Evolutionary conservation across 371 early-diverging fungal genomes (phyloP).

Genomic region (Apophysomyces variabilis): DNA sequence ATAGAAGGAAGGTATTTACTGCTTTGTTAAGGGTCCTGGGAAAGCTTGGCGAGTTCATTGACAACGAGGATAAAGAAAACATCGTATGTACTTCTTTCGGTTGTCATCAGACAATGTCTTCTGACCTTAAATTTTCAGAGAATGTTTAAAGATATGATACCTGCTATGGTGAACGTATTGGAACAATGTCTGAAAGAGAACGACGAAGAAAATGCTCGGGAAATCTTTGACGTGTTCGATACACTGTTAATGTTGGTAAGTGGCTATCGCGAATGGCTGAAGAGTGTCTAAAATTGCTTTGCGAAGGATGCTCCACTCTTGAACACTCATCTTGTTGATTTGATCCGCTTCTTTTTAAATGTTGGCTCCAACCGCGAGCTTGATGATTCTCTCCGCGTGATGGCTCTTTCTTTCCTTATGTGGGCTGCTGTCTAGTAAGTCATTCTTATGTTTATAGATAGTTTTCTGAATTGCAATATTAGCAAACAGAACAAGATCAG

Average conservation of each 20-base stretch:
- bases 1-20: conserved; percentile 2
- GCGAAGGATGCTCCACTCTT: conserved; percentile 77
- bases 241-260: conserved; percentile 69
- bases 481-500: conserved; percentile 82
- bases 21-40: conserved; percentile 64
- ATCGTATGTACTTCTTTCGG: conserved; percentile 50
- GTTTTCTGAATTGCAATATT: conserved; percentile 6
- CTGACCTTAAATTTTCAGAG: conserved; percentile 34
- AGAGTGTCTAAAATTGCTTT: neutral
- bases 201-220: conserved; percentile 73
- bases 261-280: neutral
- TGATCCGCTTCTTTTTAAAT: conserved; percentile 78
- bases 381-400: conserved; percentile 73
- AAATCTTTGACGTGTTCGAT: conserved; percentile 89
- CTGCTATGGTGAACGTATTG: conserved; percentile 84
- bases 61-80: conserved; percentile 67
- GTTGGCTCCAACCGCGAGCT: conserved; percentile 72
- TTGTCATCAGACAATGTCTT: neutral
- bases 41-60: conserved; percentile 85
- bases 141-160: conserved; percentile 74
- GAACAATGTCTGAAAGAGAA: conserved; percentile 71
- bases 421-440: conserved; percentile 84
- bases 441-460: neutral
- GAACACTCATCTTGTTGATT: conserved; percentile 73
- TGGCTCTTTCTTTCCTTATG: conserved; percentile 85